These are phyloP conservation scores for Flaveria sonorensis DNA, from an alignment of 129 eudicot species.

Conservation along the genomic window DNA sequence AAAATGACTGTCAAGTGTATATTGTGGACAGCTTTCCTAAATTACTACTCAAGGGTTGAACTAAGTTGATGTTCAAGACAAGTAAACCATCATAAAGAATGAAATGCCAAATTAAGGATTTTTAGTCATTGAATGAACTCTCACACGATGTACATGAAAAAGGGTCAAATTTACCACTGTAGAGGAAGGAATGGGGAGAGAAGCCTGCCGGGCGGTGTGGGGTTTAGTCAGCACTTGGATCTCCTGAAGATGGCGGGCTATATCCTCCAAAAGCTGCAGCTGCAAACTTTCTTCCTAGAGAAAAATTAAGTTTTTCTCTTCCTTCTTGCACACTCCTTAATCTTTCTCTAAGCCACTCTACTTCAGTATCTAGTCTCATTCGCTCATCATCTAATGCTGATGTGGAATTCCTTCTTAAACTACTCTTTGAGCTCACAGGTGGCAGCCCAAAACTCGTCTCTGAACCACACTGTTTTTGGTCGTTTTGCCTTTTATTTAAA, in stretches of 20 bases:
- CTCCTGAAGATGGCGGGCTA: constrained; percentile 72
- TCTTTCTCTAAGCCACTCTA: constrained; percentile 67
- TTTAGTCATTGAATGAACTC: neutral
- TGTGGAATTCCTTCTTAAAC: constrained; percentile 52
- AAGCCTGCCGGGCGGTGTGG: constrained; percentile 57
- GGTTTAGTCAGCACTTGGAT: constrained; percentile 58
- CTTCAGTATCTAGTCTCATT: constrained; percentile 65
- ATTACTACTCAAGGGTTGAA: too few species aligned
- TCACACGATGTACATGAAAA: constrained; percentile 1
- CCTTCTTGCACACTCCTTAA: constrained; percentile 68
- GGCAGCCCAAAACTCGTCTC: constrained; percentile 49
- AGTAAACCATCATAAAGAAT: too few species aligned
- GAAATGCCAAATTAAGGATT: too few species aligned
- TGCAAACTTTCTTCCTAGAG: constrained; percentile 39
- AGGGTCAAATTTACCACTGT: constrained; percentile 41
- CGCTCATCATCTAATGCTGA: constrained; percentile 64
- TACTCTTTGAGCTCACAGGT: constrained; percentile 37
- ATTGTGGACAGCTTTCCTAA: too few species aligned
- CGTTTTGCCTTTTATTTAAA: too few species aligned
- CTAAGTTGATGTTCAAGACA: too few species aligned
- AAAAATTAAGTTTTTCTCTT: constrained; percentile 64
- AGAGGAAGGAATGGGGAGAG: constrained; percentile 69
- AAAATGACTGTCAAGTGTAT: too few species aligned
- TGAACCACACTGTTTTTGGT: constrained; percentile 4
- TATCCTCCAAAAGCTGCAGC: constrained; percentile 71